Conservation (phyloP, 2,329 filamentous ascomycete species). For the Endocalyx cinctus region DNA sequence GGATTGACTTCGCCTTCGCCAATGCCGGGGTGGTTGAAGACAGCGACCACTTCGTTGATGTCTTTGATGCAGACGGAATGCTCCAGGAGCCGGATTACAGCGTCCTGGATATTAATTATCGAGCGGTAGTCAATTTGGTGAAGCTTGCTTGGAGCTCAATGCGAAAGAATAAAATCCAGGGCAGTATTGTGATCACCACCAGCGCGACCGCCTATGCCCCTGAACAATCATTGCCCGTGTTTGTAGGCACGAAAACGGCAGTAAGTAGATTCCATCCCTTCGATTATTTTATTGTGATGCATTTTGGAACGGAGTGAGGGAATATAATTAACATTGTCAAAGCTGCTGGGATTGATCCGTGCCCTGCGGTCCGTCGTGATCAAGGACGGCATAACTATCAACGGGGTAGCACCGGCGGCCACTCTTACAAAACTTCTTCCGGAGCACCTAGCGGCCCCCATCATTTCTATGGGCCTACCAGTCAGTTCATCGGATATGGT, state of each 20-base stretch:
- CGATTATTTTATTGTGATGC: too few relatives aligned
- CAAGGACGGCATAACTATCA: constrained; percentile 30
- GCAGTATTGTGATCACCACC: constrained; percentile 34
- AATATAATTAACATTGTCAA: too few relatives aligned
- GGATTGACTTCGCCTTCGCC: constrained; percentile 27
- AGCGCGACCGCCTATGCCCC: constrained; percentile 33
- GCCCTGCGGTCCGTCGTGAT: constrained; percentile 23
- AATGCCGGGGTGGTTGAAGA: constrained; percentile 30
- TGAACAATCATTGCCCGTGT: constrained; percentile 32
- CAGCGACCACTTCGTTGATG: constrained; percentile 26
- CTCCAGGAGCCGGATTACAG: constrained; percentile 21
- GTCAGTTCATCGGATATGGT: constrained; percentile 29
- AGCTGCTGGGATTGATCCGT: constrained; percentile 28
- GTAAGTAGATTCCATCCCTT: too few relatives aligned
- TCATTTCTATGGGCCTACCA: constrained; percentile 26
- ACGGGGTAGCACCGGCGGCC: constrained; percentile 32
- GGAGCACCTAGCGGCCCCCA: constrained; percentile 24
- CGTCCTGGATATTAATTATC: constrained; percentile 31
- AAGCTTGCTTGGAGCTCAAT: constrained; percentile 29
- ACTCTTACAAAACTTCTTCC: constrained; percentile 29
- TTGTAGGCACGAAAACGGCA: constrained; percentile 8
- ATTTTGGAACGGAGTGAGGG: too few relatives aligned
- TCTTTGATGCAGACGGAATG: constrained; percentile 21
- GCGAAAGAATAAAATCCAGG: constrained; percentile 14
- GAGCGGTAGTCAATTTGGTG: constrained; percentile 25